phyloP scores from a whole-genome alignment of 2,329 filamentous ascomycete genomes.

The Sporothrix sp. region DNA sequence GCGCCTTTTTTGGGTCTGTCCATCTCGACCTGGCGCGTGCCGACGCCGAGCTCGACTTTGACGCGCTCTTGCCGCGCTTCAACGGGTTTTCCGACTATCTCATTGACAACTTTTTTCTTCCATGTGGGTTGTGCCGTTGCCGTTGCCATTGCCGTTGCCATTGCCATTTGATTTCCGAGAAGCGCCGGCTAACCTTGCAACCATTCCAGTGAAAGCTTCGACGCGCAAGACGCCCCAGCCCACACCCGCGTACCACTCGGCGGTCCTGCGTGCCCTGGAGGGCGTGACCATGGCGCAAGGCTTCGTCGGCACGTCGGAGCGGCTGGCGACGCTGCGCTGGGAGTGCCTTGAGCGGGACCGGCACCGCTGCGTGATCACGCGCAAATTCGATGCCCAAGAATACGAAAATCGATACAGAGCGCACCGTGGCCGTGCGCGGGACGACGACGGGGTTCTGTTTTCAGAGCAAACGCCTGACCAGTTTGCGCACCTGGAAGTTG shows the following conservation, averaged over 20 bases:
- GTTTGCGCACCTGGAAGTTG: too few species aligned
- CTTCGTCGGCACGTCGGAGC: constrained; percentile 19
- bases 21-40: constrained; percentile 14
- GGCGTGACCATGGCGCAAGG: background rate
- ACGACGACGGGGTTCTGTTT: background rate
- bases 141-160: background rate
- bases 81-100: constrained; percentile 21
- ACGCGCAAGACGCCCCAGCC: constrained; percentile 21
- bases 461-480: too few species aligned
- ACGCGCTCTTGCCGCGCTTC: constrained; percentile 15
- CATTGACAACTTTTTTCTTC: constrained; percentile 23
- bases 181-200: too few species aligned
- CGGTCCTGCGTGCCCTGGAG: constrained; percentile 17
- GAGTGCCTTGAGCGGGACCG: constrained; percentile 23
- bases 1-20: constrained; percentile 21
- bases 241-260: constrained; percentile 20
- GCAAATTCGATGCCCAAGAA: constrained; percentile 18
- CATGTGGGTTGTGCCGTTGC: constrained; percentile 14
- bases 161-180: too few species aligned
- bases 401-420: constrained; percentile 6
- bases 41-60: constrained; percentile 14
- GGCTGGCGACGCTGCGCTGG: constrained; percentile 21
- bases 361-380: constrained; percentile 24
- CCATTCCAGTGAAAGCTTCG: constrained; percentile 21
- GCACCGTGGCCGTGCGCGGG: background rate